A percentile compares a stretch with the other conserved stretches of the same genome.
Conservation (phyloP, 176 grass and related monocot species). For the Phragmites australis region DNA sequence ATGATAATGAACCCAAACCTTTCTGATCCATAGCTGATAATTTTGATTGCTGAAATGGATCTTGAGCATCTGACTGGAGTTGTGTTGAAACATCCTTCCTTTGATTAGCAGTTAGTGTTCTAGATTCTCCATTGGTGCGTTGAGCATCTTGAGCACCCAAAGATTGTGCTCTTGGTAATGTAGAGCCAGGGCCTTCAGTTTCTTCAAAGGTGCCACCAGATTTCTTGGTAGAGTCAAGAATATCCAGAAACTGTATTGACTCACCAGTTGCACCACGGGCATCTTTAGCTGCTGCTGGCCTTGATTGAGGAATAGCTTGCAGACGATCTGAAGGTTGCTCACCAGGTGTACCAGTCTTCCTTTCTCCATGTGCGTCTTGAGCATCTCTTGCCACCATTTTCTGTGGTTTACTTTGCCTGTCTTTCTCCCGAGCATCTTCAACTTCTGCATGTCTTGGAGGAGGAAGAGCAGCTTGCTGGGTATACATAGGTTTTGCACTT, state of each 20-base stretch:
- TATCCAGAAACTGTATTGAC: not conserved
- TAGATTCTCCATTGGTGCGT: constrained; percentile 3
- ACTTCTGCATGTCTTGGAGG: constrained; percentile 25
- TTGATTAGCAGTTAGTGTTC: not conserved
- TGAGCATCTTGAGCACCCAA: constrained; percentile 16
- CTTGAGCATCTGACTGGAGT: not conserved
- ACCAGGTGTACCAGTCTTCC: not conserved
- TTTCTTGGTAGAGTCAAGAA: constrained; percentile 12
- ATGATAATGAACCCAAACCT: not conserved
- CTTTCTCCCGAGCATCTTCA: constrained; percentile 21
- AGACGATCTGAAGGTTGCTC: not conserved
- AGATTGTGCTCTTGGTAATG: not conserved
- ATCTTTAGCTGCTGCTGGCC: constrained; percentile 18
- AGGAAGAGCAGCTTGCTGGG: not conserved
- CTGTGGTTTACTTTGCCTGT: constrained; percentile 15
- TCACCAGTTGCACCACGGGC: constrained; percentile 6
- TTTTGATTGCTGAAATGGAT: not conserved
- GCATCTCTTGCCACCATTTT: constrained; percentile 15
- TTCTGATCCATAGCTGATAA: constrained; percentile 8
- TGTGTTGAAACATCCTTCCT: constrained; percentile 6
- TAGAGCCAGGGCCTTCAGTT: not conserved
- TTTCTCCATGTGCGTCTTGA: constrained; percentile 26
- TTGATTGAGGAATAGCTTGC: constrained; percentile 27
- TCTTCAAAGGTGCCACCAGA: constrained; percentile 23
- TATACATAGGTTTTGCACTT: constrained; percentile 5